Evolutionary conservation across 208 protist species (phyloP).

Genomic region (Leishmania arabica): DNA sequence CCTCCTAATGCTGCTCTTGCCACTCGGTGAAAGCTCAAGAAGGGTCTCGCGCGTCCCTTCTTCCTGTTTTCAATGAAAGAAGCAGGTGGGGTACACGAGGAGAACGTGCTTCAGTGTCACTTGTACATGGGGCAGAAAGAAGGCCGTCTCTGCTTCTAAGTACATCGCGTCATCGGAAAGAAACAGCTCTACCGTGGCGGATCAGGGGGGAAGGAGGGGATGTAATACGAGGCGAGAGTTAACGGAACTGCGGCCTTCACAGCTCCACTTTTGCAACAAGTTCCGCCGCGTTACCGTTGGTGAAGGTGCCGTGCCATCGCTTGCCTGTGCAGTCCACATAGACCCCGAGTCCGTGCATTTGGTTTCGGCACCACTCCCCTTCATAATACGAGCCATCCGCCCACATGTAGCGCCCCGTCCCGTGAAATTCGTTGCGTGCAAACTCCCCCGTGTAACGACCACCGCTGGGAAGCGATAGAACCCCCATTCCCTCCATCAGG

Average conservation of each 20-base stretch:
- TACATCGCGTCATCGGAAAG: slow-evolving; percentile 1
- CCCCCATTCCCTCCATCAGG: slow-evolving; percentile 61
- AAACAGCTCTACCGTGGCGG: not conserved
- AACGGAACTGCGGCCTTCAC: slow-evolving; percentile 5
- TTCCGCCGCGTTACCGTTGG: slow-evolving; percentile 43
- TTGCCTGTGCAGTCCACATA: slow-evolving; percentile 71
- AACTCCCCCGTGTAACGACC: slow-evolving; percentile 62
- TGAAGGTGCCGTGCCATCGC: slow-evolving; percentile 84
- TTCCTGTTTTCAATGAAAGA: slow-evolving; percentile 2
- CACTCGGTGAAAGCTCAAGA: not conserved
- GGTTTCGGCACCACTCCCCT: slow-evolving; percentile 76
- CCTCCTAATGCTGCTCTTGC: not conserved
- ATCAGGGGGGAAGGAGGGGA: not conserved
- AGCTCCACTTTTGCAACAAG: slow-evolving; percentile 63
- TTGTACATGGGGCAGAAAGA: not conserved
- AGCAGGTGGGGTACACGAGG: not conserved
- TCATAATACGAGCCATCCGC: slow-evolving; percentile 88
- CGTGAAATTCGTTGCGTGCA: slow-evolving; percentile 61
- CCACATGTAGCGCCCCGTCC: slow-evolving; percentile 81
- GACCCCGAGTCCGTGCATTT: slow-evolving; percentile 86
- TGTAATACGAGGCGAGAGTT: not conserved
- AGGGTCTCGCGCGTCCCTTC: not conserved
- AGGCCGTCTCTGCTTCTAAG: not conserved
- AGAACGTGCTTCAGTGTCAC: not conserved
- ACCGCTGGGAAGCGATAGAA: slow-evolving; percentile 61